Base-by-base conservation (phyloP, 2,329 filamentous ascomycete genomes). In the Incumbomyces delicatus region DNA sequence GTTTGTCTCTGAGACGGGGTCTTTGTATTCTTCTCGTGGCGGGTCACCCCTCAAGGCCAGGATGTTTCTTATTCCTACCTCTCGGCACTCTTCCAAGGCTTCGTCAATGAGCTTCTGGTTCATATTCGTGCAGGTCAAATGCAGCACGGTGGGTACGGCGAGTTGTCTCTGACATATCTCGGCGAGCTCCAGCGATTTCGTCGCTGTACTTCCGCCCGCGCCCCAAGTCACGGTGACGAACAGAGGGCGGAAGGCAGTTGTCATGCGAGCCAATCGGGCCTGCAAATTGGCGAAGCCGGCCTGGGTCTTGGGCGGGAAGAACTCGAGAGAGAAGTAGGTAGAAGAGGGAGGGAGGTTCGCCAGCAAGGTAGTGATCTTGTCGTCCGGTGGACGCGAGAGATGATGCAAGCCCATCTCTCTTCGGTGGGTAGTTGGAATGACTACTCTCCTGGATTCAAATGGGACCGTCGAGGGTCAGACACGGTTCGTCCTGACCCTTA, bases 141-240 rank as follows among this genome's bases (percentile, higher is more conserved):
- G 92, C 55, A 98, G 73, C 65, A 92, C 95, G 51, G 92, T 98
- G 35, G 92, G 96, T 49, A 98, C 75, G 49, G 86, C 86, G 46
- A 96, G 70, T 67, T 95, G 87, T 51, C 88, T 77, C 71, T 96
- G 92, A 66, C 89, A 95, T 59, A 96, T 79, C 69, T 96, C 90
- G 38, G 92, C 92, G 53, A 98, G 77, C 66, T 95, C 88, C 50
- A 98, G 79, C 29, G 87, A 94, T 69, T 95, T 95, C 48, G 78
- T 77, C 3, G 88, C 83, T 0, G 92, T 98, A 54, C 85, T 94
- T 44, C 92, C 92, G 50, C 92, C 92, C 20, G 92, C 92, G 43
- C 92, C 92, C 92, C 92, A 98, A 44, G 92, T 98, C 43, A 98
- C 88, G 49, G 89, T 96, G 52, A 98, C 87, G 62, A 98, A 98